These are phyloP conservation scores for Podaxis mareebaensis DNA, from an alignment of 768 basidiomycete genomes.

Conservation along the genomic window DNA sequence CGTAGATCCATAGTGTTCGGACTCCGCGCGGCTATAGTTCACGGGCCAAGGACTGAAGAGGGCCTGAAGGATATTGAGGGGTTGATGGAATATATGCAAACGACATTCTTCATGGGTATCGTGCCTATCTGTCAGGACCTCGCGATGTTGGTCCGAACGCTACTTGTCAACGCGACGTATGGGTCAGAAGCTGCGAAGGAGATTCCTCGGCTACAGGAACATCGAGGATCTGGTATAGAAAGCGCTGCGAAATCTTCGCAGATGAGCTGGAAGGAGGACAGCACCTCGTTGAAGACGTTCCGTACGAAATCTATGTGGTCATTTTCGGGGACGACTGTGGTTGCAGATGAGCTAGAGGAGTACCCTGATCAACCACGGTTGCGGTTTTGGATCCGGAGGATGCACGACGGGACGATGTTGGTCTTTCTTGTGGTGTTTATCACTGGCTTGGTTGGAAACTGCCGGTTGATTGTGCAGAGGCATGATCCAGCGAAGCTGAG, in stretches of 20 bases:
- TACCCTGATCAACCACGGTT: conserved; percentile 26
- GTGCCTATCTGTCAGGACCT: conserved; percentile 19
- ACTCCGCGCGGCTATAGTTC: conserved; percentile 23
- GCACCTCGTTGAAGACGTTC: background rate
- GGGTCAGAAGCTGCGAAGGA: conserved; percentile 12
- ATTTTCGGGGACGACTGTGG: conserved; percentile 9
- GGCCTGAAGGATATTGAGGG: conserved; percentile 20
- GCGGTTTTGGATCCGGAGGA: conserved; percentile 31
- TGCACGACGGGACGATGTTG: conserved; percentile 22
- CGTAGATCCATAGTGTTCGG: conserved; percentile 23
- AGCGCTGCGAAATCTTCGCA: background rate
- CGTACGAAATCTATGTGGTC: conserved; percentile 5
- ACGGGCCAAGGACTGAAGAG: conserved; percentile 11
- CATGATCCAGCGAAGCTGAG: conserved; percentile 19
- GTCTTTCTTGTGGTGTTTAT: conserved; percentile 24
- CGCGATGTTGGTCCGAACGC: conserved; percentile 9
- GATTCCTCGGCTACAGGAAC: conserved; percentile 10
- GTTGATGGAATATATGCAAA: conserved; percentile 29
- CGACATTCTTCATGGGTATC: conserved; percentile 27
- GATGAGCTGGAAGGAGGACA: background rate
- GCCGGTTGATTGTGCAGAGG: conserved; percentile 19
- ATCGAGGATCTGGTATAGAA: background rate
- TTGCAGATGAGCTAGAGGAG: background rate
- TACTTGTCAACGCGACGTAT: conserved; percentile 30
- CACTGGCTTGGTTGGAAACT: conserved; percentile 27